These are phyloP conservation scores for Zygoascus tannicola DNA, from an alignment of 805 yeast genomes.

Conservation along the genomic window DNA sequence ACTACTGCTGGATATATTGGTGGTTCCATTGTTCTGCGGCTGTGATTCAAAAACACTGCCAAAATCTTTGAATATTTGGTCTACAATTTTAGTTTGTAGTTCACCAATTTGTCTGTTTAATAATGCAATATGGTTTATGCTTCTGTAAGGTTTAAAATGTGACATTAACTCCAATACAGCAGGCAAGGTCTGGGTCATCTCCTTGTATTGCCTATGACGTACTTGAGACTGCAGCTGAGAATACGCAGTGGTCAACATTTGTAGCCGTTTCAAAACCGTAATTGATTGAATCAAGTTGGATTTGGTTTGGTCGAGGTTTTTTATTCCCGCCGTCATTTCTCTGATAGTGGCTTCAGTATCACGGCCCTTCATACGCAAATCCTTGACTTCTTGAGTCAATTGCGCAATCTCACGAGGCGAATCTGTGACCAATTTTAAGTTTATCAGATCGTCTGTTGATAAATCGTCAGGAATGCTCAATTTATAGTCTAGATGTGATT, in stretches of 20 bases:
- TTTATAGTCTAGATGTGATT: constrained; percentile 38
- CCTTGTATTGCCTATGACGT: constrained; percentile 38
- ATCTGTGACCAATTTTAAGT: constrained; percentile 17
- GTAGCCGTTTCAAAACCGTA: constrained; percentile 78
- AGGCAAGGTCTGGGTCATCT: constrained; percentile 51
- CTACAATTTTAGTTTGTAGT: constrained; percentile 52
- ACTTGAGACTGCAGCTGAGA: constrained; percentile 45
- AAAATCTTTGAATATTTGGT: constrained; percentile 66
- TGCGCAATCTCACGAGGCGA: constrained; percentile 26
- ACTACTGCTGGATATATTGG: constrained; percentile 8
- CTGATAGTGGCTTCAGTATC: constrained; percentile 55
- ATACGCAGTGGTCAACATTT: constrained; percentile 73
- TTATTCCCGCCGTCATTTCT: constrained; percentile 66
- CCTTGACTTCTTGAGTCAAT: constrained; percentile 37
- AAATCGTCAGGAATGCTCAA: constrained; percentile 31
- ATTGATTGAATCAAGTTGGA: constrained; percentile 73
- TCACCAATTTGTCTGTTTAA: constrained; percentile 51
- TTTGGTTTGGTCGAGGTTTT: constrained; percentile 71
- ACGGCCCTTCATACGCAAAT: constrained; percentile 40
- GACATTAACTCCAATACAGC: constrained; percentile 66
- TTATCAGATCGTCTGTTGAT: constrained; percentile 12
- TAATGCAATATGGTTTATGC: constrained; percentile 69
- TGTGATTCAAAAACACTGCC: constrained; percentile 26
- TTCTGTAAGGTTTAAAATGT: constrained; percentile 70
- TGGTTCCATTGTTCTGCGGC: constrained; percentile 13